Base-by-base conservation (phyloP, 2,329 filamentous ascomycete genomes). In the Blastomyces percursus region DNA sequence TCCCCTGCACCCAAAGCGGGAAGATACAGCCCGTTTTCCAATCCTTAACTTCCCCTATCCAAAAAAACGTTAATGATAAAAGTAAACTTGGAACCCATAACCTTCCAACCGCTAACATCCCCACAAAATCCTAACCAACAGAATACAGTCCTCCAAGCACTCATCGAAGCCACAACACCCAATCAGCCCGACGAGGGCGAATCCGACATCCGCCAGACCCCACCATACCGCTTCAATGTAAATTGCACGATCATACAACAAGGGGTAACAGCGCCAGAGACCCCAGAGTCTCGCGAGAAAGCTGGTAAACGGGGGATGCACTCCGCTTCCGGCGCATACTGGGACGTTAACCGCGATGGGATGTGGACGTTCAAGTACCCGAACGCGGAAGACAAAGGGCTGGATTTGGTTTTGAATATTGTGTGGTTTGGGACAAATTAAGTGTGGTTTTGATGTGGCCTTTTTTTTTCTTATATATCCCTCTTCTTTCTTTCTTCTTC, bases 161-260 rank as follows among this genome's bases (percentile, higher is more conserved):
- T 79, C 65, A 75, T 79, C 64, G 62, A 71, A 62, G 76, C 77
- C 56, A 77, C 77, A 46, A 71, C 74, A 32, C 72, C 75, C 30
- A 68, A 59, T 46, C 42, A 62, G 70, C 75, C 66, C 70, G 71
- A 74, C 40, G 71, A 74, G 21, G 64, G 72, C 48, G 67, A 71
- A 70, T 70, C 75, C 42, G 70, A 74, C 27, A 64, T 71, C 51
- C 67, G 71, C 50, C 68, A 72, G 5, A 68, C 77, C 16, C 72
- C 84, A 32, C 87, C 89, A 5, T 96, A 87, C 84, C 97, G 97
- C 78, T 97, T 93, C 79, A 90, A 91, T 69, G 91, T 96, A 79
- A 97, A 96, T 82, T 95, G 90, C 81, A 97, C 93, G 68, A 96
- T 97, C 73, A 95, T 97, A 69, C 93, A 99, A 80, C 93, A 97